Evolutionary conservation across 169 alveolate genomes (phyloP).

Genomic region (Cryptosporidium andersoni): DNA sequence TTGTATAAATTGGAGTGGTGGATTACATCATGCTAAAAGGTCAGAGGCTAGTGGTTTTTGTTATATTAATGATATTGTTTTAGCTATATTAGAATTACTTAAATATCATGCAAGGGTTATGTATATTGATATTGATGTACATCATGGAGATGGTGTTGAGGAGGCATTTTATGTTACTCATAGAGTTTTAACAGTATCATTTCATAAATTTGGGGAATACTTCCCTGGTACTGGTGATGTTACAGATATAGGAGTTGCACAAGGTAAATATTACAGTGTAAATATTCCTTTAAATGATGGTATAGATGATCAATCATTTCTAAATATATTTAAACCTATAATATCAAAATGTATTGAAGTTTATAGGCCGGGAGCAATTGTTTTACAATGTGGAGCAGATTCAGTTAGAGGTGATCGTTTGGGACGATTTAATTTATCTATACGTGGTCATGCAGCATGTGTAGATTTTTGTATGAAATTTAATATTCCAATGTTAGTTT

Average conservation of each 20-base stretch:
- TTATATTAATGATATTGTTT: constrained; percentile 97
- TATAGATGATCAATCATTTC: constrained; percentile 94
- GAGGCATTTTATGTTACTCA: constrained; percentile 97
- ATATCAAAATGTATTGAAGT: constrained; percentile 92
- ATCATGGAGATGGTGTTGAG: constrained; percentile 99
- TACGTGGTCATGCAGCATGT: constrained; percentile 98
- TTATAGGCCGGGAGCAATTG: constrained; percentile 97
- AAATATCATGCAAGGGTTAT: constrained; percentile 98
- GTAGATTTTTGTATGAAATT: constrained; percentile 90
- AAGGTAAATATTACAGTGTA: constrained; percentile 93
- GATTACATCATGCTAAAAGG: constrained; percentile 97
- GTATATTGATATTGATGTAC: constrained; percentile 98
- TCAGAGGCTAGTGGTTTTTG: constrained; percentile 99
- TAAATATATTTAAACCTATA: constrained; percentile 90
- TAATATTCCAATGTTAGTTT: constrained; percentile 90
- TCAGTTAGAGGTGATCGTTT: constrained; percentile 95
- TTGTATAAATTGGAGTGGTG: constrained; percentile 98
- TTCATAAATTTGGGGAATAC: constrained; percentile 98
- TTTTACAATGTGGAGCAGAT: constrained; percentile 99
- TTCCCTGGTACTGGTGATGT: constrained; percentile 99
- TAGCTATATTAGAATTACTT: constrained; percentile 95
- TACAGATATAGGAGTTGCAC: constrained; percentile 94
- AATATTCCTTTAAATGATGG: constrained; percentile 99
- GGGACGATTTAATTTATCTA: constrained; percentile 96
- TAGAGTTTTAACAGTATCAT: constrained; percentile 97